Evolutionary conservation across 331 rosid species (phyloP), one percentile per base, ranked within the genome.

Genomic region (Acacia concinna): DNA sequence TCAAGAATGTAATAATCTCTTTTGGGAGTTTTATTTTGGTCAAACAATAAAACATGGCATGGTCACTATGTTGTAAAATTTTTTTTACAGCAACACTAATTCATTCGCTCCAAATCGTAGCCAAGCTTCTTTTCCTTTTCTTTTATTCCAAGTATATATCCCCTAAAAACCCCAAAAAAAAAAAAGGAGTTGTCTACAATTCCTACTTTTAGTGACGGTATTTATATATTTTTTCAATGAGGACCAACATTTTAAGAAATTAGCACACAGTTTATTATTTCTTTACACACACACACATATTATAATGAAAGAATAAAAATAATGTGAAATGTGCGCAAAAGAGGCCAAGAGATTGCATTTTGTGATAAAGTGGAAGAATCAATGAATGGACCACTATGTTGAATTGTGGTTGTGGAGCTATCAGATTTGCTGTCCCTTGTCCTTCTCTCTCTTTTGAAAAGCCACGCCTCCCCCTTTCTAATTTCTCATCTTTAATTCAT

Each of bases 331-430:
- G 10, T 11, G 20, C 21, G 11, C 11, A 67, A 5, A 40, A 11
- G 34, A 68, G 52, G 73, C 34, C 52, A 38, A 23, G 34, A 13
- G 21, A 41, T 37, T 43, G 37, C 57, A 69, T 69, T 69, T 69
- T 23, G 8, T 40, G 18, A 6, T 25, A 27, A 69, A 69, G 74
- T 41, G 74, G 57, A 47, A 49, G 66, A 59, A 59, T 59, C 65
- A 41, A 41, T 68, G 32, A 14, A 43, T 13, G 74, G 74, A 40
- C 56, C 74, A 41, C 74, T 11, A 38, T 11, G 54, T 12, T 21
- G 52, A 23, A 40, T 40, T 68, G 56, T 68, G 74, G 56, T 40
- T 68, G 56, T 68, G 74, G 56, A 43, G 74, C 13, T 68, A n/a
- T 6, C 30, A 40, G 54, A 67, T 67, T 67, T 67, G 27, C n/a